A percentile compares a stretch with the other conserved stretches of the same genome.
These are phyloP conservation scores for Vaccinium macrocarpon DNA, from an alignment of 148 eudicot genomes.

Conservation along the genomic window DNA sequence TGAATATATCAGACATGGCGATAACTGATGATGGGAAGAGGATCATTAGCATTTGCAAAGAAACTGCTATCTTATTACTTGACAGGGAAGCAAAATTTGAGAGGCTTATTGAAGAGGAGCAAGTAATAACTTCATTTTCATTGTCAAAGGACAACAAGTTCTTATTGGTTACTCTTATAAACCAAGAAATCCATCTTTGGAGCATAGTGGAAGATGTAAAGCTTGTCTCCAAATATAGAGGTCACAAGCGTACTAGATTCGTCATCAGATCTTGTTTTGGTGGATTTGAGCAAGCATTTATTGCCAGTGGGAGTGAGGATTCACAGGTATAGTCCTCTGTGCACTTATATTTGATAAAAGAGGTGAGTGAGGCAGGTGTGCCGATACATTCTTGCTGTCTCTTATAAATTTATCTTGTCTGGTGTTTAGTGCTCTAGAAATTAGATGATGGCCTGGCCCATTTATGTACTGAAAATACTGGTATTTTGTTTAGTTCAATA, in stretches of 20 bases:
- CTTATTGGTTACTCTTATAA: conserved; percentile 60
- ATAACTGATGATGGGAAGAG: conserved; percentile 46
- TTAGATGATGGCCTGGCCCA: background rate
- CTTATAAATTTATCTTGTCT: background rate
- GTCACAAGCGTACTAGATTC: conserved; percentile 74
- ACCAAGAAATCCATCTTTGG: conserved; percentile 91
- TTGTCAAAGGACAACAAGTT: conserved; percentile 68
- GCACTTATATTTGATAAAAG: background rate
- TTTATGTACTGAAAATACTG: background rate
- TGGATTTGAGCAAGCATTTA: conserved; percentile 79
- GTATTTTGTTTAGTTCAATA: background rate
- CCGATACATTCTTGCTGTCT: background rate
- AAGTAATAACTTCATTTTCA: conserved; percentile 68
- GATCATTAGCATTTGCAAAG: conserved; percentile 40
- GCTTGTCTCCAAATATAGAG: conserved; percentile 63
- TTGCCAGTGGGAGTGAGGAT: conserved; percentile 96
- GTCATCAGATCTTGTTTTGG: conserved; percentile 87
- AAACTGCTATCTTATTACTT: conserved; percentile 40
- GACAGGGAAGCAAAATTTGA: conserved; percentile 60
- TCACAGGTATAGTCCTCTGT: conserved; percentile 60
- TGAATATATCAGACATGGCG: conserved; percentile 52
- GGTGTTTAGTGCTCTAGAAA: background rate
- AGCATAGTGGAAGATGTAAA: conserved; percentile 53
- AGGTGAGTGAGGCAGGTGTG: background rate
- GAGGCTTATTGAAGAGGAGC: conserved; percentile 62